Conservation (phyloP, 495 filamentous ascomycete species). For the Xylaria venustula region DNA sequence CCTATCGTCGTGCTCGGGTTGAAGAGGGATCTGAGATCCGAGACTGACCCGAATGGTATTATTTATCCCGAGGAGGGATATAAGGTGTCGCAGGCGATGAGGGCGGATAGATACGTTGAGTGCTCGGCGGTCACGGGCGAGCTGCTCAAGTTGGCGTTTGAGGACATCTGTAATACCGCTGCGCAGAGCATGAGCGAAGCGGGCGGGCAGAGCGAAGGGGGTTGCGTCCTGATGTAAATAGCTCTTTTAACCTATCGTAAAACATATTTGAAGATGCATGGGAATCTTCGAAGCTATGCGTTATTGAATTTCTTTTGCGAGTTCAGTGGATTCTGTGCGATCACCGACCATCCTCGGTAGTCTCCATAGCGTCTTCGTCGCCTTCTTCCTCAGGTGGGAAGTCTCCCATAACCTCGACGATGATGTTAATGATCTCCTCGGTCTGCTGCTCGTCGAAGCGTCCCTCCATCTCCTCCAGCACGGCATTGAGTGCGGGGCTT, state of each 20-base stretch:
- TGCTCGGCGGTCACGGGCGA: conserved; percentile 89
- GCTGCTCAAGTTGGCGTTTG: conserved; percentile 66
- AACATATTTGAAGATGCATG: not conserved
- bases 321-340: not conserved
- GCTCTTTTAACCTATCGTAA: not conserved
- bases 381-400: conserved; percentile 24
- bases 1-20: conserved; percentile 79
- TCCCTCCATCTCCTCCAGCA: conserved; percentile 45
- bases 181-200: conserved; percentile 53
- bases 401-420: conserved; percentile 42
- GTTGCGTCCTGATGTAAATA: conserved; percentile 37
- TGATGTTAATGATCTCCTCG: conserved; percentile 40
- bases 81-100: conserved; percentile 73
- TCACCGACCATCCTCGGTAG: conserved; percentile 30
- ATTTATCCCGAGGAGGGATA: conserved; percentile 75
- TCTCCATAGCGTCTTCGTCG: conserved; percentile 26
- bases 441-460: conserved; percentile 45
- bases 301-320: no score
- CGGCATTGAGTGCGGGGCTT: conserved; percentile 34
- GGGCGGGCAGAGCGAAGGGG: conserved; percentile 45
- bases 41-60: conserved; percentile 61
- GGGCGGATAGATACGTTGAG: conserved; percentile 85
- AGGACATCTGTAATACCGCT: conserved; percentile 74
- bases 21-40: conserved; percentile 73
- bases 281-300: not conserved